Conservation (phyloP, 148 eudicot species). For the Vaccinium vitisidaea region DNA sequence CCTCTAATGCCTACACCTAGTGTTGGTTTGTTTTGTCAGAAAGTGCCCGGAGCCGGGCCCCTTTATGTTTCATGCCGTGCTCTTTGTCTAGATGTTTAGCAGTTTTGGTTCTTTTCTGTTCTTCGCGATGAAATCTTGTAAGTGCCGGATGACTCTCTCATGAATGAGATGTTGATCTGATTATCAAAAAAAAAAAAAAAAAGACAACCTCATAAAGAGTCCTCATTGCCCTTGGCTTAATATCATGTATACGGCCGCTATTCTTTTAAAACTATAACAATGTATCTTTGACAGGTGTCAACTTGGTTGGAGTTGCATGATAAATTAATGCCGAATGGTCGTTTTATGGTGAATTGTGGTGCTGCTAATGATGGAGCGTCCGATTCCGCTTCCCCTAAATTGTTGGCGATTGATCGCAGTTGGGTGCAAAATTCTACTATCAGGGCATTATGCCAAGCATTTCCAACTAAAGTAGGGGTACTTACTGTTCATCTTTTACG, state of each 20-base stretch:
- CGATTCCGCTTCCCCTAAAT: constrained; percentile 10
- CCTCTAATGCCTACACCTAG: neutral
- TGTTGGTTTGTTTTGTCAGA: too few relatives aligned
- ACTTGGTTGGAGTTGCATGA: constrained; percentile 62
- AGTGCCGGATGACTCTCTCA: too few relatives aligned
- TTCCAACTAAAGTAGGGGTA: constrained; percentile 47
- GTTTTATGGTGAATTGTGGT: constrained; percentile 93
- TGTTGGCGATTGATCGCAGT: constrained; percentile 19
- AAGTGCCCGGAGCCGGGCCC: too few relatives aligned
- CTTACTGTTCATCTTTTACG: neutral
- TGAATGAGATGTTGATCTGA: too few relatives aligned
- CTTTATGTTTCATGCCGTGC: too few relatives aligned
- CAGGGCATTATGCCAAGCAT: constrained; percentile 61
- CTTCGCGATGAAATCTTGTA: too few relatives aligned
- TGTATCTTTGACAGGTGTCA: constrained; percentile 35
- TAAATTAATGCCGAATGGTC: constrained; percentile 75
- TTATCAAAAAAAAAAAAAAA: too few relatives aligned
- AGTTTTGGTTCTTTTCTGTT: too few relatives aligned
- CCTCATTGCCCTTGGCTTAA: neutral
- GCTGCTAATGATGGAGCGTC: constrained; percentile 32
- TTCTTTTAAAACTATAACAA: constrained; percentile 4
- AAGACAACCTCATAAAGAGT: neutral
- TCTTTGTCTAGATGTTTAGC: too few relatives aligned
- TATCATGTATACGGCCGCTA: neutral
- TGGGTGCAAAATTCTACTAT: constrained; percentile 63